phyloP scores from a whole-genome alignment of 257 asterid species.

The Nicotiana tabacum region DNA sequence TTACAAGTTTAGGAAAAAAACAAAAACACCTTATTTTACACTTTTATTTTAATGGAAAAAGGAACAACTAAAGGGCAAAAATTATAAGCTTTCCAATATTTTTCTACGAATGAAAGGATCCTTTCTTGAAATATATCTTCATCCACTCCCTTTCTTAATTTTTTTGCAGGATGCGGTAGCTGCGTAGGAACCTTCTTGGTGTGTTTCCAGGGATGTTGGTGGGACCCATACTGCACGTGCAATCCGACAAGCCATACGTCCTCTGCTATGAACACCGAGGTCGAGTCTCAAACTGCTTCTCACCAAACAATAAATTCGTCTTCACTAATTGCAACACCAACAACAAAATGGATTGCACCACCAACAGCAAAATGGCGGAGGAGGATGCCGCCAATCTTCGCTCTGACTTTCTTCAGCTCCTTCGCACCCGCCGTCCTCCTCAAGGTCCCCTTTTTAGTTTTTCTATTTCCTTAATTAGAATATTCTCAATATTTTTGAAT shows the following conservation, averaged over 20 bases:
- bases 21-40: too few relatives aligned
- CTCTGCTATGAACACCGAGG: too few relatives aligned
- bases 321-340: neutral
- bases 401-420: conserved; percentile 54
- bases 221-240: conserved; percentile 1
- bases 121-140: too few relatives aligned
- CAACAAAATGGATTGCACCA: too few relatives aligned
- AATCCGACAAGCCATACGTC: neutral
- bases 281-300: neutral
- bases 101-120: too few relatives aligned
- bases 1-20: too few relatives aligned
- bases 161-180: too few relatives aligned
- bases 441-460: conserved; percentile 33
- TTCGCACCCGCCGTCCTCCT: conserved; percentile 58
- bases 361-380: conserved; percentile 12
- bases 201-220: neutral
- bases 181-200: neutral
- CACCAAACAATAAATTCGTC: neutral
- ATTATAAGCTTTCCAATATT: too few relatives aligned
- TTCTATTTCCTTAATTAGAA: neutral
- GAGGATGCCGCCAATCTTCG: conserved; percentile 38
- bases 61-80: too few relatives aligned
- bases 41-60: too few relatives aligned
- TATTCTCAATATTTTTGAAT: neutral
- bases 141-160: too few relatives aligned